Base-by-base conservation (phyloP, 306 rosid species). In the barrel medic (Medicago truncatula) region DNA sequence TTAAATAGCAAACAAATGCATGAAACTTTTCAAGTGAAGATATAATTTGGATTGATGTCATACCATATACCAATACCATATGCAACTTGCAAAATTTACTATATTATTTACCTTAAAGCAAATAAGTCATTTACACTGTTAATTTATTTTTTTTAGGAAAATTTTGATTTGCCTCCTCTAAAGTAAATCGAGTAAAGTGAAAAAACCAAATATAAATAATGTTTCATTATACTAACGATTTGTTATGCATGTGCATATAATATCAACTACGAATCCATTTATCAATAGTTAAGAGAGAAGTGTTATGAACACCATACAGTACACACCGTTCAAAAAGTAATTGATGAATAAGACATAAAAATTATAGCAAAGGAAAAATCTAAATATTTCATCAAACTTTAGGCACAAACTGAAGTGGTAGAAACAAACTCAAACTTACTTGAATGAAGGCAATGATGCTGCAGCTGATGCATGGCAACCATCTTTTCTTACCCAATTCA, bases 371-470 rank as follows among this genome's bases (percentile, higher is more conserved):
- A 47, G 53, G 14, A 13, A 47, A 14, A 15, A 14, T 47, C 2
- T 13, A 13, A 12, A 13, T 5, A 14, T 5, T 47, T 47, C 18
- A n/a, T 2, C 9, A 50, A 64, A 52, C 16, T 64, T 52, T 2
- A 21, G 9, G 7, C 12, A 28, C 67, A 60, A 14, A 28, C 2
- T 61, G 10, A 31, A 68, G 17, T 52, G 41, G 50, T 49, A 71
- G 46, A 0, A 0, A 73, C 17, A 50, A 67, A 59, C 21, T 20
- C 16, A 18, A 70, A 71, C 92, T 76, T 82, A 89, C 97, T 83
- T 72, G 82, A 81, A 41, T 17, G 82, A 76, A 76, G 90, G 81
- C 74, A 82, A 46, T 28, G 69, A 57, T 83, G 69, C 78, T 75
- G 75, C 74, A 80, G 70, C 80, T 76, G 75, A 71, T 4, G 61